Evolutionary conservation across 2,329 filamentous ascomycete genomes (phyloP), one percentile per base, ranked within the genome.

Genomic region (Mollisia scopiformis): DNA sequence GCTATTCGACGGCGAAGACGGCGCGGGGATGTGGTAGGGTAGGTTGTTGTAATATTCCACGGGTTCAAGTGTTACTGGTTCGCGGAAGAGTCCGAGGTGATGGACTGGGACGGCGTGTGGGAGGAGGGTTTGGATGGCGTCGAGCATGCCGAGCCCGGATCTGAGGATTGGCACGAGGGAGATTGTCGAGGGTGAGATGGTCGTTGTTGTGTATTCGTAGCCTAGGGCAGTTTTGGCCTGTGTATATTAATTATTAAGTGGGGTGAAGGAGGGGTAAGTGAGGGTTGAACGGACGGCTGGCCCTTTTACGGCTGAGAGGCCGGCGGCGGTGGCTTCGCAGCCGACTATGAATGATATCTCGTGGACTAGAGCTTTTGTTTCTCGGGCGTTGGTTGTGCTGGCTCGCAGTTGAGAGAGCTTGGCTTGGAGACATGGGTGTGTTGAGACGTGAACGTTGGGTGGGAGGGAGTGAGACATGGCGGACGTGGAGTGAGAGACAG

Each of bases 21-120:
- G 71, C 3, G 67, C 55, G 30, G 80, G 72, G 39, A 81, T 74
- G 77, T 92, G 89, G 77, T 91, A 89, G 35, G 93, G 93, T 21
- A 97, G 88, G 77, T 97, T 97, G 82, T 97, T 97, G 84, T 97
- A 97, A 84, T 97, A 97, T 78, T 97, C 93, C 61, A 97, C 93
- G 2, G 93, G 92, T 71, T 92, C 87, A 59, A 97, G 88, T 47
- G 91, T 94, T 59, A 87, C 86, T 62, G 90, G 92, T 75, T 97
- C 93, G 73, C 93, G 92, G 82, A 94, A 98, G 72, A 98, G 89
- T 67, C 95, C 94, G 7, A 98, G 89, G 75, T 98, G 94, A 79
- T 98, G 93, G 66, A 97, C 86, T 6, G 93, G 89, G 31, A 94
- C 90, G 14, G 92, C 84, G 37, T 77, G 74, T 19, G 94, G 93